Evolutionary conservation across 805 yeast species (phyloP), one percentile per base, ranked within the genome.

Genomic region (Candida manassasensis): DNA sequence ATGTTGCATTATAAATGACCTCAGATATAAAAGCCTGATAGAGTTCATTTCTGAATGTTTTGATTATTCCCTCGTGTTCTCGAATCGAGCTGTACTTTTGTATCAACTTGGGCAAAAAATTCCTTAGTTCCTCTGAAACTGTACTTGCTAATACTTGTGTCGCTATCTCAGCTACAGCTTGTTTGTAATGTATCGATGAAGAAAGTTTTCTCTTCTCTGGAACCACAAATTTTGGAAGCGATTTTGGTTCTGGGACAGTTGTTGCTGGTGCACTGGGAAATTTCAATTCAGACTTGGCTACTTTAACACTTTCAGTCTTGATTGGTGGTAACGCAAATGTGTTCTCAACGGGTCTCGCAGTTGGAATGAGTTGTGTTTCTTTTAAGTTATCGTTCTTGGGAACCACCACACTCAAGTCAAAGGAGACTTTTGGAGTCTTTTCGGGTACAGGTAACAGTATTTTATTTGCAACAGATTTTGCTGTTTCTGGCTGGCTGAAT

Each of bases 1-100:
- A 47, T 0, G 63, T 55, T 3, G 59, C 52, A 25, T 71, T 53
- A 46, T 67, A 76, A 0, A 75, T 50, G 25, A 72, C 63, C 43
- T 83, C 89, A 29, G 73, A 67, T 27, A 84, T 48, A 45, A 84
- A 80, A 0, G 89, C 84, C 12, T 55, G 49, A 42, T 63, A 81
- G 1, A 84, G 51, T 27, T 78, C 84, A 1, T 54, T 47, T 1
- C 79, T 50, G n/a, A 81, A 56, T 0, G 55, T 39, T 0, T 64
- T 51, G 2, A 77, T 52, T 1, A 66, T 35, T 6, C 39, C 19
- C 12, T 22, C 37, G 16, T 55, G 41, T 39, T 52, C 61, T 29
- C 41, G 43, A 34, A 37, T 34, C 9, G 47, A 34, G 21, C 59
- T 51, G 18, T 51, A 50, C 5, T 34, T 35, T 3, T 47, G 41